These are phyloP conservation scores for Candida albicans DNA, from an alignment of 1,139 yeast species.

Conservation along the genomic window DNA sequence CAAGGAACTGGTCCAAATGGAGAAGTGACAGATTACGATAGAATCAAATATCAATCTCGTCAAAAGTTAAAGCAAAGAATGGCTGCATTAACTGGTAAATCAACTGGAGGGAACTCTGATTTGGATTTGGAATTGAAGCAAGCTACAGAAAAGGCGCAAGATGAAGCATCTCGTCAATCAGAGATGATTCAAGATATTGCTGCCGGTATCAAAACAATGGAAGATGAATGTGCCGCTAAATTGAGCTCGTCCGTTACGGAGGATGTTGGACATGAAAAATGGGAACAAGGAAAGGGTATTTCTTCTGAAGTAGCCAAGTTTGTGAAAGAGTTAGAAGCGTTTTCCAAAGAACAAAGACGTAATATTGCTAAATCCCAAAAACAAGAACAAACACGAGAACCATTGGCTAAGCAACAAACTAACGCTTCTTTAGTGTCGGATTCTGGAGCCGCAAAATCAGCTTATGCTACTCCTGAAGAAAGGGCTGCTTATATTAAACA, in stretches of 20 bases:
- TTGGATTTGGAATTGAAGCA: slow-evolving; percentile 56
- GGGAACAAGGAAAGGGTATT: slow-evolving; percentile 86
- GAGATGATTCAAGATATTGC: slow-evolving; percentile 71
- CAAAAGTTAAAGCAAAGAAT: slow-evolving; percentile 78
- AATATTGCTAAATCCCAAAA: slow-evolving; percentile 11
- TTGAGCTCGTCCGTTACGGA: slow-evolving; percentile 46
- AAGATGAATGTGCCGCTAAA: slow-evolving; percentile 54
- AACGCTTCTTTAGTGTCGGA: slow-evolving; percentile 6
- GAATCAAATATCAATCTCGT: slow-evolving; percentile 74
- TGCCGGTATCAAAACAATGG: slow-evolving; percentile 68
- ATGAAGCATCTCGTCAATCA: slow-evolving; percentile 56
- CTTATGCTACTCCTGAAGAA: slow-evolving; percentile 53
- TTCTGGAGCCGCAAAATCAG: slow-evolving; percentile 13
- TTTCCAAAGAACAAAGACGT: slow-evolving; percentile 12
- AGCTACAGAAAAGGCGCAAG: slow-evolving; percentile 53
- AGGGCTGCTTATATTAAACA: slow-evolving; percentile 85
- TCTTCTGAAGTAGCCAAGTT: slow-evolving; percentile 62
- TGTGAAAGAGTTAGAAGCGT: slow-evolving; percentile 52
- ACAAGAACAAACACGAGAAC: slow-evolving; percentile 5
- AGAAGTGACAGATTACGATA: slow-evolving; percentile 75
- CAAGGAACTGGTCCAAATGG: slow-evolving; percentile 87
- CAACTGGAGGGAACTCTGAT: slow-evolving; percentile 36
- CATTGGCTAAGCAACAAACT: slow-evolving; percentile 6
- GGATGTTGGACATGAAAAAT: slow-evolving; percentile 63
- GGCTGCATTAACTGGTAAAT: slow-evolving; percentile 88